Base-by-base conservation (phyloP, 306 rosid species). In the Quercus suber region DNA sequence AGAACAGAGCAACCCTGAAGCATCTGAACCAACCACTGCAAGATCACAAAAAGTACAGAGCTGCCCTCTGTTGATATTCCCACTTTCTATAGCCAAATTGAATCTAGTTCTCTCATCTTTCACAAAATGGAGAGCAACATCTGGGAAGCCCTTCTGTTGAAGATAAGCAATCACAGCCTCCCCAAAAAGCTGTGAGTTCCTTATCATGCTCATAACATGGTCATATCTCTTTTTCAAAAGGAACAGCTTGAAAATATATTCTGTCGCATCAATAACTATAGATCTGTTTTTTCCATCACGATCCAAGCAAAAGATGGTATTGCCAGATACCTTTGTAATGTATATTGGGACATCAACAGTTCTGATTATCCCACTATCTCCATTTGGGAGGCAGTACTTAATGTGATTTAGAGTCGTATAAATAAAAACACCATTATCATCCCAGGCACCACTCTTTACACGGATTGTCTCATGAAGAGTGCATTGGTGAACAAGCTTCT, bases 401-500 rank as follows among this genome's bases (percentile, higher is more conserved):
- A 94, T 89, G 82, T 94, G 98, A 78, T 94, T 94, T 71, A 94
- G 79, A 17, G 98, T 94, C 0, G 98, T 89, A 78, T 94, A 94
- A 69, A 94, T 94, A 84, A 94, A 92, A 79, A 94, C 92, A 31
- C 98, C 97, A 69, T 90, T 92, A 83, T 92, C 98, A 86, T 94
- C 98, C 98, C 98, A 94, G 17, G 89, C 94, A 76, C 98, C 98
- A 78, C 97, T 94, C 82, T 94, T 94, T 28, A 94, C 96, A 71
- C 98, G 98, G 73, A 94, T 94, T 35, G 98, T 90, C 88, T 94
- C 98, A 41, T 94, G 98, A 73, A 94, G 93, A 31, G 97, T 94
- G 87, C 98, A 94, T 53, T 90, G 94, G 73, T 89, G 98, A 84
- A 88, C 98, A 78, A 94, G 96, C 89, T 80, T 88, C 86, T 94